Evolutionary conservation across 2,329 filamentous ascomycete genomes (phyloP), one percentile per base, ranked within the genome.

Genomic region (Sporothrix variecibatus): DNA sequence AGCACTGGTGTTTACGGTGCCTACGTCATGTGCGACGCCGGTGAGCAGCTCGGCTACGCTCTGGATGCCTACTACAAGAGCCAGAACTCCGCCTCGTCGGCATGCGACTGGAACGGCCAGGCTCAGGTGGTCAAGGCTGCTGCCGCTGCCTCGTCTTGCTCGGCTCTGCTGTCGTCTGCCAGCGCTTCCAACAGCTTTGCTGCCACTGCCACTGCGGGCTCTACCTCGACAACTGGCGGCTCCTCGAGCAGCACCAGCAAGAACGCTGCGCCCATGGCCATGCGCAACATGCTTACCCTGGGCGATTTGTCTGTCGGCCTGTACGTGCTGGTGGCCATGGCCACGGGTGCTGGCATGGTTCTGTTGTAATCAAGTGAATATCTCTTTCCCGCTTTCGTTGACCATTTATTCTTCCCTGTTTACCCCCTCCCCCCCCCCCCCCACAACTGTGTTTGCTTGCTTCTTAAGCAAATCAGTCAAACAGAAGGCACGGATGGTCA

Each of bases 11-110:
- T 87, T 75, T 96, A 93, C 82, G 93, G 93, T 78, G 88, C 92
- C 67, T 94, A 93, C 86, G 89, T 90, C 82, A 94, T 94, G 90
- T 97, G 93, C 86, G 86, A 86, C 78, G 80, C 88, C 79, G 86
- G 87, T 78, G 87, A 93, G 83, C 89, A 94, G 87, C 89, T 97
- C 56, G 89, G 89, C 74, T 94, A 89, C 81, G 92, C 90, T 68
- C 88, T 95, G 77, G 90, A 95, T 84, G 83, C 89, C 78, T 95
- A 95, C 87, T 93, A 92, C 85, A 81, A 86, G 78, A 82, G 82
- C 77, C 86, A 91, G 79, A 84, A 86, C 78, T 85, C 85, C 76
- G 82, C 83, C 69, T 80, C 84, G 34, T 83, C 84, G 72, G 91
- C 93, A 43, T 97, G 93, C 81, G 86, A 90, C 85, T 95, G 95